phyloP scores from a whole-genome alignment of 805 yeast species.

The Groenewaldozyma salmanticensis region DNA sequence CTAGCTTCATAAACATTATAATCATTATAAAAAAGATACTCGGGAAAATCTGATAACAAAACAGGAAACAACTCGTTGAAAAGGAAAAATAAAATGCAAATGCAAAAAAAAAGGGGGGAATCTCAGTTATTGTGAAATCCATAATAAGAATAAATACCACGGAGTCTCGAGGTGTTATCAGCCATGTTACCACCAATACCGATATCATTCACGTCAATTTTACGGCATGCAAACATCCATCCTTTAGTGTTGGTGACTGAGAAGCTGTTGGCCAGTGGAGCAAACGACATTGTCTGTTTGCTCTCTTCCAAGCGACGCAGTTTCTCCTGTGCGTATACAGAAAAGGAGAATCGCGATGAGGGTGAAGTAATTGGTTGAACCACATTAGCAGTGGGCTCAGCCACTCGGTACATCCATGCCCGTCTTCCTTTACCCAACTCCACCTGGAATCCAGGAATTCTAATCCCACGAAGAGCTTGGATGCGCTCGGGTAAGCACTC shows the following conservation, averaged over 20 bases:
- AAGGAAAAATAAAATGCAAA: too few relatives aligned
- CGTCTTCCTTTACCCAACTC: slow-evolving; percentile 55
- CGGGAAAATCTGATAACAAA: too few relatives aligned
- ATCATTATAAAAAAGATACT: too few relatives aligned
- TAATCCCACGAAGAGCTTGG: slow-evolving; percentile 21
- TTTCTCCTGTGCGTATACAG: slow-evolving; percentile 20
- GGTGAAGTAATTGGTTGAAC: neutral
- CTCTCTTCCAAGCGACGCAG: too few relatives aligned
- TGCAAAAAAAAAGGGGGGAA: neutral
- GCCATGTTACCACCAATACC: slow-evolving; percentile 22
- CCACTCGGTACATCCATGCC: slow-evolving; percentile 42
- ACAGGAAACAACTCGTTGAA: too few relatives aligned
- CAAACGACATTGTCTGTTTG: neutral
- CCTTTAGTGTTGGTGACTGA: slow-evolving; percentile 2
- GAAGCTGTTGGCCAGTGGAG: neutral
- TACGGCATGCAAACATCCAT: slow-evolving; percentile 27
- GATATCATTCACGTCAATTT: slow-evolving; percentile 27
- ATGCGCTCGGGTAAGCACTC: slow-evolving; percentile 39
- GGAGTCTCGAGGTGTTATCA: slow-evolving; percentile 15
- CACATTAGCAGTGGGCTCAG: neutral
- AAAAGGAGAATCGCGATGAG: slow-evolving; percentile 18
- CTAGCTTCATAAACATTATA: too few relatives aligned
- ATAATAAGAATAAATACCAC: slow-evolving; percentile 28
- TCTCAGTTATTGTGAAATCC: slow-evolving; percentile 16
- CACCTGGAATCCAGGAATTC: slow-evolving; percentile 29